Percentiles rank a stretch among this genome's conserved stretches.
phyloP scores from a whole-genome alignment of 495 filamentous ascomycete genomes.

The Rhypophila decipiens region DNA sequence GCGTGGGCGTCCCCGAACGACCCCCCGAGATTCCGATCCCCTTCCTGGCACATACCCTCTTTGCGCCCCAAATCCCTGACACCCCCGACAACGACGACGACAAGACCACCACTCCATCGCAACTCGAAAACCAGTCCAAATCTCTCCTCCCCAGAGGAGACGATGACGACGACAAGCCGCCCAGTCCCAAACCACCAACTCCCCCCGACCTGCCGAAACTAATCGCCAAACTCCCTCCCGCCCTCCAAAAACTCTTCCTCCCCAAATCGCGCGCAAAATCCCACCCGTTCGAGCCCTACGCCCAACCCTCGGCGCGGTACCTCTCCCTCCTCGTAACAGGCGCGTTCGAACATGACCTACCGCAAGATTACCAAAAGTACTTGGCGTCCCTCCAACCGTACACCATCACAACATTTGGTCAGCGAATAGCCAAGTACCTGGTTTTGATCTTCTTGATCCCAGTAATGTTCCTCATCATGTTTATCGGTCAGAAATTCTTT shows the following conservation, averaged over 20 bases:
- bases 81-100: constrained; percentile 5
- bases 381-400: constrained; percentile 62
- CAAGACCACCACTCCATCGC: neutral
- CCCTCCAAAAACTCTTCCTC: constrained; percentile 27
- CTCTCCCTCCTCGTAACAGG: constrained; percentile 69
- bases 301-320: constrained; percentile 80
- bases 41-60: constrained; percentile 41
- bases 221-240: constrained; percentile 17
- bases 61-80: constrained; percentile 32
- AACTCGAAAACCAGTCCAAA: neutral
- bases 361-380: constrained; percentile 64
- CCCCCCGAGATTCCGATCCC: constrained; percentile 29
- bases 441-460: constrained; percentile 60
- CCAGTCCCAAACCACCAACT: too few species aligned
- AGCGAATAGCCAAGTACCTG: constrained; percentile 56
- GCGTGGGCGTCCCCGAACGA: constrained; percentile 34
- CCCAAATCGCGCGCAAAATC: constrained; percentile 51
- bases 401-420: constrained; percentile 56
- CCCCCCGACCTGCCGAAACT: too few species aligned
- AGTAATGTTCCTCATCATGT: too few species aligned
- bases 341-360: constrained; percentile 69
- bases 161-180: constrained; percentile 12
- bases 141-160: constrained; percentile 6
- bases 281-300: constrained; percentile 59
- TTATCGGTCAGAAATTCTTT: constrained; percentile 37